These are phyloP conservation scores for Aristolochia contorta DNA, from an alignment of 164 flowering plant species.

Conservation along the genomic window DNA sequence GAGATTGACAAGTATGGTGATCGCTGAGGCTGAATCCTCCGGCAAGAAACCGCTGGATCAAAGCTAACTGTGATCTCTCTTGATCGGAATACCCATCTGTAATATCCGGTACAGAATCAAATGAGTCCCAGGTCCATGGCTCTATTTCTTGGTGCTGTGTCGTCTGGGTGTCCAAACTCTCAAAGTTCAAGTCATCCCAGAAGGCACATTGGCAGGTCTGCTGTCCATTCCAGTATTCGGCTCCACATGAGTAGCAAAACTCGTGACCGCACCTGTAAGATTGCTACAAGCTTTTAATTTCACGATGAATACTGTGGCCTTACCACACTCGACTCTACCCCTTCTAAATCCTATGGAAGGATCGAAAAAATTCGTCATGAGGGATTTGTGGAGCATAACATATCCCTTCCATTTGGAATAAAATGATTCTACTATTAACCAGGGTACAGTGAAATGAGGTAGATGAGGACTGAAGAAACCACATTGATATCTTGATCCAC, in stretches of 20 bases:
- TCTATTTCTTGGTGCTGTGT: conserved; percentile 38
- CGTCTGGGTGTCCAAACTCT: conserved; percentile 19
- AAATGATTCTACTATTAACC: too few species aligned
- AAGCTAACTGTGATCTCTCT: conserved; percentile 77
- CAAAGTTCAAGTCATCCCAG: conserved; percentile 59
- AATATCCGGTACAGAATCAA: conserved; percentile 46
- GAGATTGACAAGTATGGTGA: conserved; percentile 59
- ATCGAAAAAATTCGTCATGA: too few species aligned
- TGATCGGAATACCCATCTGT: conserved; percentile 81
- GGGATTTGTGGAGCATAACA: too few species aligned
- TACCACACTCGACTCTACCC: too few species aligned
- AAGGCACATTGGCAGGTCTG: conserved; percentile 76
- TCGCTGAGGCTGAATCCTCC: conserved; percentile 80
- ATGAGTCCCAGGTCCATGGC: conserved; percentile 87
- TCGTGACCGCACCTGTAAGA: conserved; percentile 78
- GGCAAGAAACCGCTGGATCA: conserved; percentile 80
- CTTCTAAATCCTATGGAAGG: too few species aligned
- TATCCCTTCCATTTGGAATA: too few species aligned
- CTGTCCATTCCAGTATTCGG: conserved; percentile 53
- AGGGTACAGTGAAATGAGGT: too few species aligned
- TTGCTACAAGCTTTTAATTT: neutral
- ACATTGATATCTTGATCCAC: too few species aligned
- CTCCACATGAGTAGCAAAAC: conserved; percentile 85
- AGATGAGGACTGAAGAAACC: too few species aligned
- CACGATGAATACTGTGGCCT: neutral